Conservation (phyloP, 257 asterid genomes). For the Echium plantagineum region DNA sequence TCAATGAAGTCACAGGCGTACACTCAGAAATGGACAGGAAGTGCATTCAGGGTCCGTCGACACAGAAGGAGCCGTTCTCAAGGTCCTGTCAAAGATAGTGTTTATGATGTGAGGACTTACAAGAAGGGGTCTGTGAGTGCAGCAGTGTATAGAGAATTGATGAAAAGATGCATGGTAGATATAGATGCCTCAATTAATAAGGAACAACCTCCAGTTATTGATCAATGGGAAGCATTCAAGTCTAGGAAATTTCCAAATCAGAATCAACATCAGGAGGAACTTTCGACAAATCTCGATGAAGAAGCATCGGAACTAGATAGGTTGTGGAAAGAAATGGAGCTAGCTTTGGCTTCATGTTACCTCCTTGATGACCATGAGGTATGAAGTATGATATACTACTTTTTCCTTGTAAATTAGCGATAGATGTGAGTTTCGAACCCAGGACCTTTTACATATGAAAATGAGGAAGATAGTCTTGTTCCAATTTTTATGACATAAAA, state of each 20-base stretch:
- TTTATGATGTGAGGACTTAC: slow-evolving; percentile 69
- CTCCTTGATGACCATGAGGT: slow-evolving; percentile 77
- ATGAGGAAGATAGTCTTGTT: too few species aligned
- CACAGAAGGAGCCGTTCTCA: slow-evolving; percentile 21
- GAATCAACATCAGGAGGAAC: slow-evolving; percentile 26
- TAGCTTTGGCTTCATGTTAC: slow-evolving; percentile 78
- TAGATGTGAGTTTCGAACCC: too few species aligned
- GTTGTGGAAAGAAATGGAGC: slow-evolving; percentile 96
- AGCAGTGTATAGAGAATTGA: slow-evolving; percentile 68
- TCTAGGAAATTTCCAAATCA: slow-evolving; percentile 24
- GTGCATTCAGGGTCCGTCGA: slow-evolving; percentile 25
- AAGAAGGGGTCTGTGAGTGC: slow-evolving; percentile 69
- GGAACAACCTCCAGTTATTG: slow-evolving; percentile 61
- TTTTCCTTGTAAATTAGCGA: too few species aligned
- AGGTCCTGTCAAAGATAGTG: slow-evolving; percentile 51
- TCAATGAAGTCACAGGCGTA: slow-evolving; percentile 35
- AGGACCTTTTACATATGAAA: too few species aligned
- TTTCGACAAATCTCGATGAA: slow-evolving; percentile 27
- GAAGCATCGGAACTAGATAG: slow-evolving; percentile 71
- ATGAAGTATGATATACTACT: neutral
- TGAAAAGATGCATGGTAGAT: slow-evolving; percentile 67
- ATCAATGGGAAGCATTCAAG: slow-evolving; percentile 80
- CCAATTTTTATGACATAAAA: too few species aligned
- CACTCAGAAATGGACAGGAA: slow-evolving; percentile 24
- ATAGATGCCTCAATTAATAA: slow-evolving; percentile 69